Percentiles rank a stretch among this genome's conserved stretches.
phyloP scores from a whole-genome alignment of 1,284 basidiomycete genomes.

The Sporisorium iseilematis-ciliati region DNA sequence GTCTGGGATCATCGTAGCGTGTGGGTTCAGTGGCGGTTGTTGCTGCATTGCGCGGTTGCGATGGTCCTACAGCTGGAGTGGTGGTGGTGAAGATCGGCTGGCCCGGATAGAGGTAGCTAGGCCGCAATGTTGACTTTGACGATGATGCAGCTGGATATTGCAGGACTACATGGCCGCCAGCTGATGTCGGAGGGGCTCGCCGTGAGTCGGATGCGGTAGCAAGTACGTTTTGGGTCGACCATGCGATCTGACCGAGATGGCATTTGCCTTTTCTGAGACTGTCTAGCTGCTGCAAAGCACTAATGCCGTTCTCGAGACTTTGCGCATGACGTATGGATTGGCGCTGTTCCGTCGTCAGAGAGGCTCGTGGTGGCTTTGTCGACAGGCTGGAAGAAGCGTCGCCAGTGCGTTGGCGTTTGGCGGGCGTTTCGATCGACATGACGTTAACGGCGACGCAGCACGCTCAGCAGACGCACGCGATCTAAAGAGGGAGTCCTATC shows the following conservation, averaged over 20 bases:
- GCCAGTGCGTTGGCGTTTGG: slow-evolving; percentile 28
- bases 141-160: slow-evolving; percentile 25
- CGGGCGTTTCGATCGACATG: slow-evolving; percentile 37
- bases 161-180: slow-evolving; percentile 27
- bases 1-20: slow-evolving; percentile 28
- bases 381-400: slow-evolving; percentile 4
- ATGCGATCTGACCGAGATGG: slow-evolving; percentile 32
- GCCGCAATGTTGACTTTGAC: slow-evolving; percentile 4
- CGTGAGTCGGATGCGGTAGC: slow-evolving; percentile 37
- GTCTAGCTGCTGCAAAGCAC: slow-evolving; percentile 20
- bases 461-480: background rate
- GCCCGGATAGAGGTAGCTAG: slow-evolving; percentile 30
- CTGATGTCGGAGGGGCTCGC: slow-evolving; percentile 9
- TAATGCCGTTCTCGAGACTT: slow-evolving; percentile 25
- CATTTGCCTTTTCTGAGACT: slow-evolving; percentile 7
- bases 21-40: background rate
- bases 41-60: slow-evolving; percentile 6
- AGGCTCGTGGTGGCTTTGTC: background rate
- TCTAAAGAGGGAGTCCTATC: background rate
- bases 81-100: slow-evolving; percentile 7
- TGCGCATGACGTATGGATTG: slow-evolving; percentile 30
- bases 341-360: slow-evolving; percentile 21
- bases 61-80: slow-evolving; percentile 7
- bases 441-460: background rate
- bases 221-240: slow-evolving; percentile 42